Percentiles rank a stretch among this genome's conserved stretches.
Conservation (phyloP, 106 monocot species). For the Cymbidium sinense region DNA sequence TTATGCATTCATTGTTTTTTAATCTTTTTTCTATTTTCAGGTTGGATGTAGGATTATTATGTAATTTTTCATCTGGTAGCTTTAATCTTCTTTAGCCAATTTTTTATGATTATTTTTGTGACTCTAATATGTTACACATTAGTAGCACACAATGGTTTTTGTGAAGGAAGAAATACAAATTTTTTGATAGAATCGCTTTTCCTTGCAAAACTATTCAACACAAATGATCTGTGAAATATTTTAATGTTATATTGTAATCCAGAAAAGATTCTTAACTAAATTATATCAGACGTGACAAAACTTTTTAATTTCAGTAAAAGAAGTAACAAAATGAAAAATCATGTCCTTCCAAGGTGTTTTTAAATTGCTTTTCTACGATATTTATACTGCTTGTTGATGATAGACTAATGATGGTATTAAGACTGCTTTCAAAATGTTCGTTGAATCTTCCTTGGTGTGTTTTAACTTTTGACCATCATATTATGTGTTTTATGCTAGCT, state of each 20-base stretch:
- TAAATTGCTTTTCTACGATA: not conserved
- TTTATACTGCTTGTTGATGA: slow-evolving; percentile 1
- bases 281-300: not conserved
- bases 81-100: no score
- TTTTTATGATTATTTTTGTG: no score
- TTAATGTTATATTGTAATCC: not conserved
- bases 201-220: not conserved
- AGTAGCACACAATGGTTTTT: no score
- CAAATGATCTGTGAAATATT: not conserved
- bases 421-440: not conserved
- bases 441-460: not conserved
- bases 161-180: not conserved
- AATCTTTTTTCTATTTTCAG: no score
- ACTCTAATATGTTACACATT: no score
- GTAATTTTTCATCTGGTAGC: no score
- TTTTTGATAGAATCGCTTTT: not conserved
- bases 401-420: not conserved
- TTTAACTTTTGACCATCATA: not conserved
- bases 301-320: not conserved
- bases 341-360: not conserved
- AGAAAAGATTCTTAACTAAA: not conserved
- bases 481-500: slow-evolving; percentile 38
- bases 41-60: no score
- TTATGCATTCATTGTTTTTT: no score
- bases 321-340: not conserved